phyloP scores from a whole-genome alignment of 257 asterid genomes.

The Nicotiana tomentosiformis region DNA sequence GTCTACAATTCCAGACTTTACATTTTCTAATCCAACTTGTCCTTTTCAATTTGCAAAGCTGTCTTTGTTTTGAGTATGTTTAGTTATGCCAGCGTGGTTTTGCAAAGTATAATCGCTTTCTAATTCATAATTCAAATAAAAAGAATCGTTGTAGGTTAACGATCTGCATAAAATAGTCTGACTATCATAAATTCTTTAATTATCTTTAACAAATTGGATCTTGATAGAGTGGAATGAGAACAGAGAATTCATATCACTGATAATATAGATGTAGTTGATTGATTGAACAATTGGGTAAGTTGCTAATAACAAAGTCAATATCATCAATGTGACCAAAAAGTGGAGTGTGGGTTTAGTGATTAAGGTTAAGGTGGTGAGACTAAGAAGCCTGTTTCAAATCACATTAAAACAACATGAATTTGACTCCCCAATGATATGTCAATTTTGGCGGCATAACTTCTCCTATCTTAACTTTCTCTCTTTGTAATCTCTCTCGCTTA shows the following conservation, averaged over 20 bases:
- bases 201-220: not conserved
- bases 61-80: not conserved
- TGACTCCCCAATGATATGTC: not conserved
- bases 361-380: too few species aligned
- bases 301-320: too few species aligned
- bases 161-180: not conserved
- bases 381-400: too few species aligned
- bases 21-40: not conserved
- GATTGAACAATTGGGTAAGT: not conserved
- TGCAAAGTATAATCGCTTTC: not conserved
- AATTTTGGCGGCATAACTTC: too few species aligned
- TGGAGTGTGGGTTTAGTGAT: too few species aligned
- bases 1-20: slow-evolving; percentile 35
- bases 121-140: not conserved
- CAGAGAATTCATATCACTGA: not conserved
- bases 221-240: not conserved
- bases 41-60: not conserved
- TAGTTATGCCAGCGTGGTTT: not conserved
- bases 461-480: too few species aligned
- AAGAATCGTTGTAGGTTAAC: not conserved
- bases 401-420: not conserved
- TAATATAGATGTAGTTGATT: not conserved
- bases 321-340: too few species aligned
- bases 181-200: not conserved
- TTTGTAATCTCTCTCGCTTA: too few species aligned